Conservation (phyloP, 139 green algal genomes). For the Zygnema cylindricum region DNA sequence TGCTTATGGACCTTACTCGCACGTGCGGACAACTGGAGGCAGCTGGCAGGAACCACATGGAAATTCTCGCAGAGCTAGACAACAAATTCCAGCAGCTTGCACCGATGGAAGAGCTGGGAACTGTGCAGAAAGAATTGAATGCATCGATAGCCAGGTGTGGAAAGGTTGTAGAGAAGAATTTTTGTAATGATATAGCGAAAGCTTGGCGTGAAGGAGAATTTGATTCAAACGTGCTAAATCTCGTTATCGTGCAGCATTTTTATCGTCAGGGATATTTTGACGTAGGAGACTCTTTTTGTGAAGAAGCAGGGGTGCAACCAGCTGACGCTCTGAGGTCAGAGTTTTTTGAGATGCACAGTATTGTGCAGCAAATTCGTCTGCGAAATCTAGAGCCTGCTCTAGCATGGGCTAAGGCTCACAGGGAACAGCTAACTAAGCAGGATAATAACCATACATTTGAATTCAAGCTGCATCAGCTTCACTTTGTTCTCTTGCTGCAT, state of each 20-base stretch:
- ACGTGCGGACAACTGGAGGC: constrained; percentile 1
- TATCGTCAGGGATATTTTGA: constrained; percentile 85
- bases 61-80: not conserved
- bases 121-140: constrained; percentile 19
- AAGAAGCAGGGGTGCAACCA: constrained; percentile 76
- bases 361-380: constrained; percentile 77
- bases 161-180: constrained; percentile 71
- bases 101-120: not conserved
- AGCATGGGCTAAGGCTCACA: constrained; percentile 79
- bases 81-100: not conserved
- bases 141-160: not conserved
- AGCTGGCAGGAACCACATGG: not conserved
- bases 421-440: constrained; percentile 62
- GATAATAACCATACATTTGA: constrained; percentile 71
- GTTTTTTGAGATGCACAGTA: constrained; percentile 74
- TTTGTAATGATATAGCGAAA: constrained; percentile 80
- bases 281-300: constrained; percentile 78
- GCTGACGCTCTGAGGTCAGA: constrained; percentile 66
- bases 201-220: constrained; percentile 68
- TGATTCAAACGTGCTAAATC: constrained; percentile 73
- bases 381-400: constrained; percentile 74
- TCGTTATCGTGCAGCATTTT: constrained; percentile 88
- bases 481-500: constrained; percentile 80
- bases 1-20: constrained; percentile 59
- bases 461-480: constrained; percentile 84